Evolutionary conservation across 768 basidiomycete species (phyloP), one percentile per base, ranked within the genome.

Genomic region (Paxillus ammoniavirescens): DNA sequence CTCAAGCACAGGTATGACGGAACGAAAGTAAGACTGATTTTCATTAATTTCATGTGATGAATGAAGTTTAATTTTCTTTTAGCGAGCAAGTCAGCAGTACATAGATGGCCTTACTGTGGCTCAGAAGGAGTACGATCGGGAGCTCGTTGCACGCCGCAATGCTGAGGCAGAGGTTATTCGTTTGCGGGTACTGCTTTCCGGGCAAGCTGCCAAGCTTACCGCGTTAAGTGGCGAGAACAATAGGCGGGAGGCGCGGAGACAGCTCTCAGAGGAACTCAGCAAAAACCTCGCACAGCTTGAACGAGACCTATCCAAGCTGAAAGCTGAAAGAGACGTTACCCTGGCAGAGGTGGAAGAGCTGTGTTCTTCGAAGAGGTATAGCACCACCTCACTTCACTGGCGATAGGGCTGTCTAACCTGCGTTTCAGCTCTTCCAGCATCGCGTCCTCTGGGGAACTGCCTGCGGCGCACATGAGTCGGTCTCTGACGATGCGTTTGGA

Each of bases 321-420:
- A 84, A 65, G 91, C 86, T 0, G 91, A 99, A 68, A 79, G 96
- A 30, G 97, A 98, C 62, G 82, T 98, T 74, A 82, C 91, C 10
- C 72, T 98, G 53, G 94, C 93, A 0, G 96, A 99, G 69, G 83
- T 98, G 36, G 94, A 96, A 65, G 94, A 98, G 72, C 77, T 99
- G 33, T 81, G 84, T 17, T 82, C 81, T 17, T 81, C 80, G 0
- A 90, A 84, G 65, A 83, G 80, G 93, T 94, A 61, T 46, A 78
- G 4, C 17, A 42, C 13, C 46, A 46, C 43, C 15, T 21, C 50
- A 28, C 13, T 47, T 36, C 59, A 43, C 33, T 45, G 10, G 21
- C 33, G 44, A 36, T 56, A 68, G 61, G 59, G 63, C 65, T 50
- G 18, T 13, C 56, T 72, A 50, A 66, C 48, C 26, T 2, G 17